These are phyloP conservation scores for Vitis cinerea DNA, from an alignment of 164 flowering plant species.

Conservation along the genomic window DNA sequence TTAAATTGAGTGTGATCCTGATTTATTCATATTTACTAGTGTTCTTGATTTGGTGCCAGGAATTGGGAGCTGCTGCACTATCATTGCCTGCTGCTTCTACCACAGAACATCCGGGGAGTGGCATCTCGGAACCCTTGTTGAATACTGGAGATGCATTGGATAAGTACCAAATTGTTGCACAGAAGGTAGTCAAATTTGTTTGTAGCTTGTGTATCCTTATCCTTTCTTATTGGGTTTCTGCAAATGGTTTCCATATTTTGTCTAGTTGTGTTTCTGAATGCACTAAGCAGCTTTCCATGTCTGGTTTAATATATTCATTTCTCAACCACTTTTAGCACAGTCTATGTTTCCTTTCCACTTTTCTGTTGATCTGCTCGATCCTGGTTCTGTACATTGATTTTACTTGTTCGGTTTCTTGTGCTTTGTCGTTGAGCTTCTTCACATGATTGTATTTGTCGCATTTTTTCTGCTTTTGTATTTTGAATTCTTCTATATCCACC, in stretches of 20 bases:
- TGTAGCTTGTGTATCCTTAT: neutral
- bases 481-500: neutral
- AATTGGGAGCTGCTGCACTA: slow-evolving; percentile 46
- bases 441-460: neutral
- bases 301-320: too few relatives aligned
- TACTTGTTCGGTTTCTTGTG: too few relatives aligned
- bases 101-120: slow-evolving; percentile 57
- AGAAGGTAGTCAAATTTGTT: slow-evolving; percentile 50
- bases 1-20: neutral
- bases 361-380: too few relatives aligned
- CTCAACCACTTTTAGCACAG: too few relatives aligned
- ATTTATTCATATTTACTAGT: slow-evolving; percentile 3
- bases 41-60: slow-evolving; percentile 36
- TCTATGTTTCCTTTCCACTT: too few relatives aligned
- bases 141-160: slow-evolving; percentile 86
- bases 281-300: too few relatives aligned
- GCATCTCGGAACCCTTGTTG: slow-evolving; percentile 53
- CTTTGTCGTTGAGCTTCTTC: too few relatives aligned
- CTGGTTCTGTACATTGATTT: too few relatives aligned
- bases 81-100: slow-evolving; percentile 39
- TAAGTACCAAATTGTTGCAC: slow-evolving; percentile 68
- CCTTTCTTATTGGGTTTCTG: too few relatives aligned
- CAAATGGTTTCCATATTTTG: too few relatives aligned
- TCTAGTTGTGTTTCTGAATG: too few relatives aligned
- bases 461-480: neutral